Conservation (phyloP, 2,329 filamentous ascomycete species). For the Fusarium subtropicale region DNA sequence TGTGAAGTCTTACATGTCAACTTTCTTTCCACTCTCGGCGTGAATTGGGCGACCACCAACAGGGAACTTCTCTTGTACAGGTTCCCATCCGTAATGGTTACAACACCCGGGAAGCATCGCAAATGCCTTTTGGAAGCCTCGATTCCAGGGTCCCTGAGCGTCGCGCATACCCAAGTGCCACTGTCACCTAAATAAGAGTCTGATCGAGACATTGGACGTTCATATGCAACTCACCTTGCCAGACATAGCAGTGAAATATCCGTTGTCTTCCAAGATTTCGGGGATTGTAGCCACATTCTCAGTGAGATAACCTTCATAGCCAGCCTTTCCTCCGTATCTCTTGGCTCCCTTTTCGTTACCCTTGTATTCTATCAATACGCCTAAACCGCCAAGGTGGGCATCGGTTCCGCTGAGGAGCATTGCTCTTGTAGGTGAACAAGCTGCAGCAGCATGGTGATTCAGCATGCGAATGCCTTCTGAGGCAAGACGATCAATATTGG, state of each 20-base stretch:
- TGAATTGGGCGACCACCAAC: too few relatives aligned
- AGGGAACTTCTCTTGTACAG: too few relatives aligned
- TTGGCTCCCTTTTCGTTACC: too few relatives aligned
- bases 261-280: too few relatives aligned
- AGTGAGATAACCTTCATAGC: constrained; percentile 51
- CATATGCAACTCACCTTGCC: constrained; percentile 39
- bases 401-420: constrained; percentile 72
- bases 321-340: constrained; percentile 6
- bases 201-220: too few relatives aligned
- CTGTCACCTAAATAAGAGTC: not conserved
- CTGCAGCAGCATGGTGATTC: constrained; percentile 66
- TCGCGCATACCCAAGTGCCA: constrained; percentile 48
- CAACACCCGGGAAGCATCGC: constrained; percentile 56
- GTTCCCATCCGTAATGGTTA: constrained; percentile 49
- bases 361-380: too few relatives aligned
- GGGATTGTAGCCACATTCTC: constrained; percentile 41
- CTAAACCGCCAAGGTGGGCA: constrained; percentile 52
- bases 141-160: too few relatives aligned
- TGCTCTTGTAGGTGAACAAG: constrained; percentile 67
- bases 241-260: constrained; percentile 49
- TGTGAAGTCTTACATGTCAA: too few relatives aligned
- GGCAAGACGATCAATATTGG: too few relatives aligned
- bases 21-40: too few relatives aligned
- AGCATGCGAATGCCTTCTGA: constrained; percentile 60
- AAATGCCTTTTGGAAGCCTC: constrained; percentile 56